Conservation (phyloP, 192 early-diverging fungal species). For the Phlyctochytrium bullatum region DNA sequence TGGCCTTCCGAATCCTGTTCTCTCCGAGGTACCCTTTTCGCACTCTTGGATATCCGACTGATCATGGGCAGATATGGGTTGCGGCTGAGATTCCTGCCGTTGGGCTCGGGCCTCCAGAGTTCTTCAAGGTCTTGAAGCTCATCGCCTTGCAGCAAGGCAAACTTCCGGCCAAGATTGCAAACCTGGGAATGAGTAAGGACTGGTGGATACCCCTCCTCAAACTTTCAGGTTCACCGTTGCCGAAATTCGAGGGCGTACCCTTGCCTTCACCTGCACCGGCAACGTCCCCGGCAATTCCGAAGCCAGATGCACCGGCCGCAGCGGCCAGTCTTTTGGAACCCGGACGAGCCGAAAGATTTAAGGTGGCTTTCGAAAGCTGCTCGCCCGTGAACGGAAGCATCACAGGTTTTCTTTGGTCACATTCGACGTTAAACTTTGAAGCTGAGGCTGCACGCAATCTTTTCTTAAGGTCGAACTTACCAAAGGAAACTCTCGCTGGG, state of each 20-base stretch:
- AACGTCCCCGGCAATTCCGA: too few relatives aligned
- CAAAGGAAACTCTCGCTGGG: constrained; percentile 66
- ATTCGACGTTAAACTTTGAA: neutral
- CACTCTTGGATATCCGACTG: too few relatives aligned
- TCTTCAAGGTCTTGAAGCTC: constrained; percentile 78
- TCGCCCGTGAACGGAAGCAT: constrained; percentile 51
- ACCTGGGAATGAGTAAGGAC: constrained; percentile 46
- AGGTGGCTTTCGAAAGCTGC: constrained; percentile 58
- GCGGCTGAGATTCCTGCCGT: neutral
- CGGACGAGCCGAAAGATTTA: constrained; percentile 48
- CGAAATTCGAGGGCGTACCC: neutral
- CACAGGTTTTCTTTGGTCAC: too few relatives aligned
- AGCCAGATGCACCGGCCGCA: too few relatives aligned
- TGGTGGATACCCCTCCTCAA: too few relatives aligned
- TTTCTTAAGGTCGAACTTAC: constrained; percentile 79
- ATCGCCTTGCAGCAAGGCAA: constrained; percentile 81
- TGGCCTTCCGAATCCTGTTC: neutral
- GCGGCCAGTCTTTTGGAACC: neutral
- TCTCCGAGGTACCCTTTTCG: neutral
- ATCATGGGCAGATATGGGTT: neutral
- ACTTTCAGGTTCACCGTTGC: too few relatives aligned
- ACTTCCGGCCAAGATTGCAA: constrained; percentile 48
- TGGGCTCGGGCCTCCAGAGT: constrained; percentile 36
- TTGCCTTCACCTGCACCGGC: too few relatives aligned
- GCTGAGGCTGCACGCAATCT: constrained; percentile 65